Base-by-base conservation (phyloP, 1,139 yeast genomes). In the Hyphopichia pseudoburtonii region DNA sequence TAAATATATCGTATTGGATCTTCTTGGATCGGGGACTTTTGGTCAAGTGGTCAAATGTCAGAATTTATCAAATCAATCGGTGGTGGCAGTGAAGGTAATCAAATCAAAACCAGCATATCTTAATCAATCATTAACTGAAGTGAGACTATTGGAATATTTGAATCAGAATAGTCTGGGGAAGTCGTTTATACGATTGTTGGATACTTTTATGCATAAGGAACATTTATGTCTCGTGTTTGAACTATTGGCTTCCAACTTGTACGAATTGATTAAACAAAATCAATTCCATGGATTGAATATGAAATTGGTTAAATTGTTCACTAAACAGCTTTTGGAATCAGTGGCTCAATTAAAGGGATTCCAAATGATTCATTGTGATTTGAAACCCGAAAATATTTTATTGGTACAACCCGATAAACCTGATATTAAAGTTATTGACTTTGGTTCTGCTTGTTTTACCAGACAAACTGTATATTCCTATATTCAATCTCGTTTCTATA, bases 41-140 rank as follows among this genome's bases (percentile, higher is more conserved):
- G 98, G 98, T 4, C 99, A 92, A 62, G 99, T 94, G 37, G 97
- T 90, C 24, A 92, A 92, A 62, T 92, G 97, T 63, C 98, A 92
- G 61, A 89, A 92, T 58, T 70, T 92, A 60, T 70, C 80, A 34
- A 89, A 94, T 33, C 94, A 88, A 55, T 90, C 88, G 43, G 80
- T 92, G 18, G 88, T 90, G 32, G 98, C 98, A 0, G 95, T 94
- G 30, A 92, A 92, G 60, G 96, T 92, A 30, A 87, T 92, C 47
- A 92, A 92, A 58, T 86, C 96, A 26, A 86, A 86, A 55, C 88
- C 96, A 4, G 96, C 95, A 9, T 90, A 86, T 54, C 70, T 90
- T 63, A 89, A 88, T 56, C 98, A 92, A 62, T 86, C 95, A 36
- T 73, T 90, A 51, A 86, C 94, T 41, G 99, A 92, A 56, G 96